A percentile compares a stretch with the other conserved stretches of the same genome.
Evolutionary conservation across 2,329 filamentous ascomycete genomes (phyloP).

Genomic region (Pezizomycotina sp.): DNA sequence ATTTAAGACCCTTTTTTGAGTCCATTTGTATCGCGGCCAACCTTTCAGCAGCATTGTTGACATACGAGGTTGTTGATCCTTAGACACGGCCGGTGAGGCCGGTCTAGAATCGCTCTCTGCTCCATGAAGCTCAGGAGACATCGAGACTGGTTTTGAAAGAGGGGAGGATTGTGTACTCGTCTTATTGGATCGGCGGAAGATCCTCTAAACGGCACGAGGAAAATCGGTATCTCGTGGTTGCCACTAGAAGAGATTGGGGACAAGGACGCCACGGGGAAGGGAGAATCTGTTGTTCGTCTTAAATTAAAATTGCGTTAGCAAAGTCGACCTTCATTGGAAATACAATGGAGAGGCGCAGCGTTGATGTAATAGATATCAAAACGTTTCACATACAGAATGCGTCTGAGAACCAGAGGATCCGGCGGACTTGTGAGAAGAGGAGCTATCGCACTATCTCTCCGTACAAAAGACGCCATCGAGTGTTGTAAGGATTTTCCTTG

Average conservation of each 20-base stretch:
- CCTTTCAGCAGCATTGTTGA: conserved; percentile 66
- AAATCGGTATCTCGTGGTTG: conserved; percentile 28
- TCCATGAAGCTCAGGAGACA: conserved; percentile 35
- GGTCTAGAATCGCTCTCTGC: conserved; percentile 26
- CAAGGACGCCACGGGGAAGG: conserved; percentile 11
- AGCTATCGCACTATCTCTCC: conserved; percentile 9
- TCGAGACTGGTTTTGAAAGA: conserved; percentile 52
- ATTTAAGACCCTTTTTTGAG: conserved; percentile 25
- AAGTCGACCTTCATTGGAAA: conserved; percentile 8
- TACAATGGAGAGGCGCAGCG: conserved; percentile 20
- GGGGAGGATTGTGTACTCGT: conserved; percentile 52
- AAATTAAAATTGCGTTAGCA: neutral
- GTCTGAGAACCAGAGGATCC: too few species aligned
- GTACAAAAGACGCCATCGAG: conserved; percentile 8
- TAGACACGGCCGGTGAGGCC: conserved; percentile 27
- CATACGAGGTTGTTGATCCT: conserved; percentile 28
- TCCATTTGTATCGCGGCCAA: conserved; percentile 57
- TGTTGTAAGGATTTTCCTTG: conserved; percentile 23
- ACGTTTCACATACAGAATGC: too few species aligned
- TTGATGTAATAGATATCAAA: too few species aligned
- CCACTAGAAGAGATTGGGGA: conserved; percentile 5
- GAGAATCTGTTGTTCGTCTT: conserved; percentile 36
- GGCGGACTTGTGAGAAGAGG: conserved; percentile 23
- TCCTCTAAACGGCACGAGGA: conserved; percentile 37
- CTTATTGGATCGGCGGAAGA: conserved; percentile 52